phyloP scores from a whole-genome alignment of 495 filamentous ascomycete genomes.

The Emericellopsis terricola region DNA sequence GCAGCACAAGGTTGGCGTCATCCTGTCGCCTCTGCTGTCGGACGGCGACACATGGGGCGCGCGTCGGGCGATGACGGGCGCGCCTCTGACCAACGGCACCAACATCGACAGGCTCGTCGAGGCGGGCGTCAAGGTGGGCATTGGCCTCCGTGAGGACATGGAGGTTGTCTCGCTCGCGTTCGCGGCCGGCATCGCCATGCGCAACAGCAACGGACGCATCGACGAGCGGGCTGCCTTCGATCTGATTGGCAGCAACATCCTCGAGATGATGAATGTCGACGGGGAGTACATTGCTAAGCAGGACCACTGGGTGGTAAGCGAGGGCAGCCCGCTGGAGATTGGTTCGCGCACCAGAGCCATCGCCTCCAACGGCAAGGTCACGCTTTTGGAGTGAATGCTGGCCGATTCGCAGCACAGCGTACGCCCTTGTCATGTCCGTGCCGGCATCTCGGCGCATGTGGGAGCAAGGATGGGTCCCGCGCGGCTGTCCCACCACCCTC shows the following conservation, averaged over 20 bases:
- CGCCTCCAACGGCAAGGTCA: constrained; percentile 7
- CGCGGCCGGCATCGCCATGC: constrained; percentile 29
- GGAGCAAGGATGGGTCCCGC: no score
- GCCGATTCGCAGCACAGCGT: background rate
- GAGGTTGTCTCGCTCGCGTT: constrained; percentile 25
- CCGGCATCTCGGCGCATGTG: no score
- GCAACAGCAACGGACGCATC: constrained; percentile 23
- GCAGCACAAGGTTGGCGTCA: constrained; percentile 23
- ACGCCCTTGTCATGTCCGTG: no score
- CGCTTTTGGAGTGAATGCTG: background rate
- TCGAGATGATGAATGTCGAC: constrained; percentile 25
- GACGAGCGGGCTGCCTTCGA: constrained; percentile 19
- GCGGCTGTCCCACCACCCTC: no score
- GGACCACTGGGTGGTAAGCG: constrained; percentile 22
- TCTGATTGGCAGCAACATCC: constrained; percentile 28
- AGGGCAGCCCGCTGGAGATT: constrained; percentile 27
- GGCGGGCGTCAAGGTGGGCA: constrained; percentile 24
- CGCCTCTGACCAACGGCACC: constrained; percentile 34
- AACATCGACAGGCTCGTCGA: constrained; percentile 23
- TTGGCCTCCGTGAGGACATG: constrained; percentile 31
- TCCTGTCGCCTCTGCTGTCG: constrained; percentile 25
- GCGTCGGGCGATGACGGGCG: constrained; percentile 26
- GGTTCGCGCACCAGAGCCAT: constrained; percentile 21
- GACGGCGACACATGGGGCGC: constrained; percentile 27
- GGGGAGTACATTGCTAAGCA: constrained; percentile 7